Evolutionary conservation across 768 basidiomycete genomes (phyloP).

Genomic region (Ramaria sp.): DNA sequence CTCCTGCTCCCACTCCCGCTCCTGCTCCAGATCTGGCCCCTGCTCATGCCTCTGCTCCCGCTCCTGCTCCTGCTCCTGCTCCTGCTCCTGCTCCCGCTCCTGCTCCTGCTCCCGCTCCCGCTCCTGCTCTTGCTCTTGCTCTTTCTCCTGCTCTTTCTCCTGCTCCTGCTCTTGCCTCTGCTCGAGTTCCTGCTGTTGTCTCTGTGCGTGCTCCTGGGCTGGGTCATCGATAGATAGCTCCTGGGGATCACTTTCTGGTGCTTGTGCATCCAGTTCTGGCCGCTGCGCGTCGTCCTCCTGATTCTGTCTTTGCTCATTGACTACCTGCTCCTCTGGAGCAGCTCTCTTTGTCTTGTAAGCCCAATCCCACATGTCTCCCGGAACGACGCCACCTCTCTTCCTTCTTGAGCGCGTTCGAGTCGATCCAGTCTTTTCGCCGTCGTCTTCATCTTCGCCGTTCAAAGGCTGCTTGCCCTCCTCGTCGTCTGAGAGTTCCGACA

Average conservation of each 20-base stretch:
- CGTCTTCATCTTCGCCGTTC: conserved; percentile 11
- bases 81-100: no score
- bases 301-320: conserved; percentile 9
- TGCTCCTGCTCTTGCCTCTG: conserved; percentile 12
- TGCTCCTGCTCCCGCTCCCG: conserved; percentile 15
- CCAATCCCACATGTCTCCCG: conserved; percentile 84
- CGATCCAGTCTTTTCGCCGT: conserved; percentile 19
- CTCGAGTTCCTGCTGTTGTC: conserved; percentile 12
- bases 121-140: conserved; percentile 14
- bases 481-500: conserved; percentile 78
- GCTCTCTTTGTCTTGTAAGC: conserved; percentile 45
- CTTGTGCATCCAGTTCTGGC: neutral
- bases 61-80: neutral
- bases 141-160: conserved; percentile 17
- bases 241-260: conserved; percentile 29
- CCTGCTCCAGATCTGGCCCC: conserved; percentile 14
- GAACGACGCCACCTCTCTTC: conserved; percentile 57
- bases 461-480: conserved; percentile 35
- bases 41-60: neutral
- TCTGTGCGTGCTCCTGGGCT: conserved; percentile 18
- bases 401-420: conserved; percentile 18
- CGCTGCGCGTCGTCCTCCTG: conserved; percentile 16
- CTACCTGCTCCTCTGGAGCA: conserved; percentile 19
- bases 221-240: conserved; percentile 44
- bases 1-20: conserved; percentile 13